Base-by-base conservation (phyloP, 352 stramenopile species). In the Thalassiosira mediterranea region DNA sequence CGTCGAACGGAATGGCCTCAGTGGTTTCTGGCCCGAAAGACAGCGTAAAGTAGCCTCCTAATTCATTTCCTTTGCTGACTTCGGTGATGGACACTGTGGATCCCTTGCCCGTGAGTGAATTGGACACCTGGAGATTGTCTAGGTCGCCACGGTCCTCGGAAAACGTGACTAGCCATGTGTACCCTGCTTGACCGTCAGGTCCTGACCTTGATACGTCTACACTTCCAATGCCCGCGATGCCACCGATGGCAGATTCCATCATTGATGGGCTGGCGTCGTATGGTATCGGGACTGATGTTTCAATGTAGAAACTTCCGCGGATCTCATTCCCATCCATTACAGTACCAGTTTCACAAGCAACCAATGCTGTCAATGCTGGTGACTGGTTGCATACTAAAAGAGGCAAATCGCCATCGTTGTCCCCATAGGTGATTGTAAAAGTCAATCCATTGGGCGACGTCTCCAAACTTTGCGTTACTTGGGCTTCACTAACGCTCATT, bases 11-110 rank as follows among this genome's bases (percentile, higher is more conserved):
- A n/a, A 98, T 88, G 1, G 74, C 34, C 13, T 58, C 42, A 3
- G 95, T 97, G 3, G 90, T 85, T 32, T 96, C 91, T 4, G 86
- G 88, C 60, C 93, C 88, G 69, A 97, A 97, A 31, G 85, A 88
- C 1, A 98, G 78, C 13, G 83, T 88, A 69, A 97, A 98, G 3
- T 65, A 91, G 0, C 96, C 96, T 4, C 82, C 86, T 0, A 98
- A 48, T 37, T 83, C 90, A 49, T 90, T 98, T 0, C 88, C 92
- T 31, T 97, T 90, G 0, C 83, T 88, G 31, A 95, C 91, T 71
- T 96, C 93, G 4, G 51, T 63, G 25, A 97, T 95, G 0, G 79
- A 52, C 48, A 91, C 38, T 8, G 56, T 67, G 13, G 83, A 78
- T 51, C 76, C 83, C 70, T 88, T 89, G 7, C 88, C 89, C 29